These are phyloP conservation scores for Fusarium sp. DNA, from an alignment of 2,329 filamentous ascomycete genomes.

Conservation along the genomic window DNA sequence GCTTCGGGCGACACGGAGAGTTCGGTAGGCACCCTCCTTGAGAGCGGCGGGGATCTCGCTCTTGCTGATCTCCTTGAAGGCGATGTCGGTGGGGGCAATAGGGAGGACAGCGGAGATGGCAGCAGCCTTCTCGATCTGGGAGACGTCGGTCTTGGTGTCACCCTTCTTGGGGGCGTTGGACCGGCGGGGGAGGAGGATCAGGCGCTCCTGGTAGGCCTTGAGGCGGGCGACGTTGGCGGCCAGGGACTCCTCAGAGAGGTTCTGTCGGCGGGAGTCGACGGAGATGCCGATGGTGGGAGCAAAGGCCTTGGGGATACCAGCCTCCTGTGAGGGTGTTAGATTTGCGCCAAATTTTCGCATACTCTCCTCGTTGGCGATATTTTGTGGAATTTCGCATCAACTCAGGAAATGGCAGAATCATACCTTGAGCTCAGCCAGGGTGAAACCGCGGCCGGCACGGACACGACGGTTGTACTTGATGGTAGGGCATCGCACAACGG, in stretches of 20 bases:
- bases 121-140: conserved; percentile 71
- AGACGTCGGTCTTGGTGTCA: conserved; percentile 86
- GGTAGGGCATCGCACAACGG: conserved; percentile 96
- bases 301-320: conserved; percentile 92
- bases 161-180: conserved; percentile 93
- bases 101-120: conserved; percentile 69
- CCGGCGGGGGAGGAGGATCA: conserved; percentile 98
- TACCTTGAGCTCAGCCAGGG: conserved; percentile 98
- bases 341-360: conserved; percentile 2
- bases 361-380: not conserved
- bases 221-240: conserved; percentile 96
- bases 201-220: conserved; percentile 94
- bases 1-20: conserved; percentile 85
- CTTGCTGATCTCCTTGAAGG: conserved; percentile 82
- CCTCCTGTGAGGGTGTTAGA: conserved; percentile 75
- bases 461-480: conserved; percentile 99
- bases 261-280: conserved; percentile 96
- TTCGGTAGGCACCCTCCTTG: conserved; percentile 88
- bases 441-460: conserved; percentile 97
- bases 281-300: conserved; percentile 97
- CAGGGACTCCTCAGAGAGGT: conserved; percentile 95
- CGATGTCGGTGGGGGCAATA: conserved; percentile 75
- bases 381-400: not conserved
- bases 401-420: conserved; percentile 37
- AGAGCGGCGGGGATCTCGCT: conserved; percentile 78